phyloP scores from a whole-genome alignment of 768 basidiomycete species.

The Amanita inopinata region DNA sequence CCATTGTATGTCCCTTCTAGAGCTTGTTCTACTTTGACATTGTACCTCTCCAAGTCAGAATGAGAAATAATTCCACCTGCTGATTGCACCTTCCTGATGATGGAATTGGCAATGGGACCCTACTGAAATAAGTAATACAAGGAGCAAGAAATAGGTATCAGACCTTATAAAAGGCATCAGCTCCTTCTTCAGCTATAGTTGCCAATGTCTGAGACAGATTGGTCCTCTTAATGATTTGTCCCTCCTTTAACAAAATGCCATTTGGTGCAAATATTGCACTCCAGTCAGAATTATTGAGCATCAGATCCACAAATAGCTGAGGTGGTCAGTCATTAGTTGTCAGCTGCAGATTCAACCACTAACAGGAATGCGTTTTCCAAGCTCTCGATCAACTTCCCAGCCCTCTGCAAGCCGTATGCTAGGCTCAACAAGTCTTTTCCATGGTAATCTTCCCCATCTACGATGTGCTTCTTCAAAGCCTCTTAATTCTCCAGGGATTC shows the following conservation, averaged over 20 bases:
- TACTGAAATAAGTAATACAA: slow-evolving; percentile 19
- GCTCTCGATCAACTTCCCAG: slow-evolving; percentile 72
- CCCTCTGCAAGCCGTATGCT: slow-evolving; percentile 65
- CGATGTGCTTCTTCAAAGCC: slow-evolving; percentile 79
- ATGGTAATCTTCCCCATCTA: slow-evolving; percentile 74
- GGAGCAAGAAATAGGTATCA: slow-evolving; percentile 10
- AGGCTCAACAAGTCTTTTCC: slow-evolving; percentile 72
- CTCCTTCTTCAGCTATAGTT: slow-evolving; percentile 64
- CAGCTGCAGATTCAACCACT: slow-evolving; percentile 3
- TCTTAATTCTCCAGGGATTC: slow-evolving; percentile 83
- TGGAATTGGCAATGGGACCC: slow-evolving; percentile 75
- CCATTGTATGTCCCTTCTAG: slow-evolving; percentile 70
- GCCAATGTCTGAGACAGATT: slow-evolving; percentile 74
- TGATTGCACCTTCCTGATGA: slow-evolving; percentile 57
- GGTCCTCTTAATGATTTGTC: slow-evolving; percentile 60
- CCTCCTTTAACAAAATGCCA: slow-evolving; percentile 61
- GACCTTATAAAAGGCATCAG: slow-evolving; percentile 77
- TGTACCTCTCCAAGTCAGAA: slow-evolving; percentile 65
- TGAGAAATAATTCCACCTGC: slow-evolving; percentile 77
- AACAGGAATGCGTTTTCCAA: slow-evolving; percentile 65
- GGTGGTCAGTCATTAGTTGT: neutral
- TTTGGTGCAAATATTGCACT: slow-evolving; percentile 71
- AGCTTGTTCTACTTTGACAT: slow-evolving; percentile 59
- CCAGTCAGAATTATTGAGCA: slow-evolving; percentile 70
- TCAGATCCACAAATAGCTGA: slow-evolving; percentile 40